Evolutionary conservation across 495 filamentous ascomycete species (phyloP).

Genomic region (Penicillium cinerascens): DNA sequence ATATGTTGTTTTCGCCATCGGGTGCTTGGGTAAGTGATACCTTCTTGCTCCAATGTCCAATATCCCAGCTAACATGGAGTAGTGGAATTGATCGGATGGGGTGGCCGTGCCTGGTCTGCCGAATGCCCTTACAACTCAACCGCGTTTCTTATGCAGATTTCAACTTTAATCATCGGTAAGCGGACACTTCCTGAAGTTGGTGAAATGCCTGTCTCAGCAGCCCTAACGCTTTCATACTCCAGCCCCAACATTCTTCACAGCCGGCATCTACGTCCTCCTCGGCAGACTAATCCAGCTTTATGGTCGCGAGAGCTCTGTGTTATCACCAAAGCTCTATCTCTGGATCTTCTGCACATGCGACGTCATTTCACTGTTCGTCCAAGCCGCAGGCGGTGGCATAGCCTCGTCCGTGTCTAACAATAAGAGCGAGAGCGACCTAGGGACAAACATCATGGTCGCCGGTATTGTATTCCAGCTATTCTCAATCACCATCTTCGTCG

Average conservation of each 20-base stretch:
- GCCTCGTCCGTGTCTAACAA: slow-evolving; percentile 44
- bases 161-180: slow-evolving; percentile 58
- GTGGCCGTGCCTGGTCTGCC: slow-evolving; percentile 52
- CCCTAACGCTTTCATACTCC: neutral
- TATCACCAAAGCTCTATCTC: slow-evolving; percentile 51
- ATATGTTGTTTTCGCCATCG: slow-evolving; percentile 46
- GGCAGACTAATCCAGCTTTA: slow-evolving; percentile 53
- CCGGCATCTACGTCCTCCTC: slow-evolving; percentile 60
- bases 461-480: slow-evolving; percentile 62
- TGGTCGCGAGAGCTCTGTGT: slow-evolving; percentile 48
- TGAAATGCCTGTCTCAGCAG: neutral
- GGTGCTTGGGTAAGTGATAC: slow-evolving; percentile 40
- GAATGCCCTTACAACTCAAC: slow-evolving; percentile 53
- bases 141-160: slow-evolving; percentile 60
- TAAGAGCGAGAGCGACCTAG: slow-evolving; percentile 45
- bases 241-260: slow-evolving; percentile 61
- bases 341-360: slow-evolving; percentile 59
- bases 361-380: slow-evolving; percentile 54
- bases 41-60: too few species aligned
- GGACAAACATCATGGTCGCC: slow-evolving; percentile 60
- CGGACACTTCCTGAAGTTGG: neutral
- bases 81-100: slow-evolving; percentile 60
- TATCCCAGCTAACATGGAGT: neutral
- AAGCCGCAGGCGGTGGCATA: slow-evolving; percentile 57
- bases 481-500: slow-evolving; percentile 54